Conservation (phyloP, 2,329 filamentous ascomycete species). For the Aspergillus alliaceus region DNA sequence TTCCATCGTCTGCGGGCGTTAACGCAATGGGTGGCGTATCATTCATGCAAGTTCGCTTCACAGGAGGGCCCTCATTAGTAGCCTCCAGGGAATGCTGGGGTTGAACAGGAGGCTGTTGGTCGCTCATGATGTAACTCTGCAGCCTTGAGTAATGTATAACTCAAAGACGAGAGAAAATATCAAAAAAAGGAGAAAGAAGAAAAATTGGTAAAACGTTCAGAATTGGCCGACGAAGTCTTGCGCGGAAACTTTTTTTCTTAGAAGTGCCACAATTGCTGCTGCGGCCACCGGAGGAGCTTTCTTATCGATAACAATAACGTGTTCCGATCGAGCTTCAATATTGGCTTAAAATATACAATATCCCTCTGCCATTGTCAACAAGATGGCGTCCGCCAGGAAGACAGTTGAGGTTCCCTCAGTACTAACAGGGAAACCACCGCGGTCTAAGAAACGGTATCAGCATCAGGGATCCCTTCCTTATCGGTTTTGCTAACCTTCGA, state of each 20-base stretch:
- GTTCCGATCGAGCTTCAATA: neutral
- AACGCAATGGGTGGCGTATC: slow-evolving; percentile 32
- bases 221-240: neutral
- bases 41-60: slow-evolving; percentile 27
- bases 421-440: slow-evolving; percentile 10
- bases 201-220: too few relatives aligned
- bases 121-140: slow-evolving; percentile 25
- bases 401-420: slow-evolving; percentile 8
- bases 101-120: slow-evolving; percentile 14
- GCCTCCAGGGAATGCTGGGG: slow-evolving; percentile 13
- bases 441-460: slow-evolving; percentile 29
- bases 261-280: slow-evolving; percentile 28
- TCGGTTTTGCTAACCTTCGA: neutral
- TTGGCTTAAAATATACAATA: neutral
- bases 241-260: slow-evolving; percentile 24
- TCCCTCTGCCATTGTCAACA: slow-evolving; percentile 5
- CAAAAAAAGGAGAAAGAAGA: slow-evolving; percentile 7
- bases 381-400: slow-evolving; percentile 18
- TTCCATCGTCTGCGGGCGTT: slow-evolving; percentile 37
- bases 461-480: neutral
- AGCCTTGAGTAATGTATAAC: neutral
- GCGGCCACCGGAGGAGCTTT: slow-evolving; percentile 26
- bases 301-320: slow-evolving; percentile 31
- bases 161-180: slow-evolving; percentile 1
- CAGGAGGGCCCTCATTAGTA: slow-evolving; percentile 21